phyloP scores from a whole-genome alignment of 371 early-diverging fungal species.

The Mortierella polycephala region DNA sequence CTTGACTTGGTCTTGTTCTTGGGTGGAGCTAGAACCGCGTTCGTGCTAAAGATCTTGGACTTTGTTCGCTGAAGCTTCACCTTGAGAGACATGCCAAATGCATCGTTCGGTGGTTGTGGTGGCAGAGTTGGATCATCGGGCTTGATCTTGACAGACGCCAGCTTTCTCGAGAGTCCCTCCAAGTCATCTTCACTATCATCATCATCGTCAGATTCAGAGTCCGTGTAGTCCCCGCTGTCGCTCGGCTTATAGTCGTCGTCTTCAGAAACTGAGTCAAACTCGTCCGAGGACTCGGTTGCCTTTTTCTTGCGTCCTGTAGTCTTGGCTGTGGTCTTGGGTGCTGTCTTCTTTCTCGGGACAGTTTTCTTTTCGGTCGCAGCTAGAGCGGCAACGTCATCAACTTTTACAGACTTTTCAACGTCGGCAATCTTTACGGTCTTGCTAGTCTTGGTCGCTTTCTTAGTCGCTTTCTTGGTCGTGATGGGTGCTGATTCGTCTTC shows the following conservation, averaged over 20 bases:
- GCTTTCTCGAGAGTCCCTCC: conserved; percentile 26
- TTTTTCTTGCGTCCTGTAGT: conserved; percentile 11
- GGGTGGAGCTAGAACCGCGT: conserved; percentile 36
- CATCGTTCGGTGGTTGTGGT: conserved; percentile 6
- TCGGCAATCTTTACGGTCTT: conserved; percentile 16
- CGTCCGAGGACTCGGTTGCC: conserved; percentile 34
- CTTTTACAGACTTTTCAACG: conserved; percentile 3
- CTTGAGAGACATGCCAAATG: not conserved
- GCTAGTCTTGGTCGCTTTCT: conserved; percentile 15
- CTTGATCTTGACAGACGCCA: conserved; percentile 49
- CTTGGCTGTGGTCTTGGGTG: conserved; percentile 10
- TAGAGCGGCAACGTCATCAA: not conserved
- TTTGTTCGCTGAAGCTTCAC: conserved; percentile 22
- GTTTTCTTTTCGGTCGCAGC: conserved; percentile 21
- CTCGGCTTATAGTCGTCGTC: conserved; percentile 13
- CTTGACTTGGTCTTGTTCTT: conserved; percentile 37
- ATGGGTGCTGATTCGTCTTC: not conserved
- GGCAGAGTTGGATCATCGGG: conserved; percentile 29
- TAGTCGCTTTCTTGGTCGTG: conserved; percentile 3
- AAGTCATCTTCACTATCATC: conserved; percentile 27
- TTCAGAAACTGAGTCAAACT: conserved; percentile 32
- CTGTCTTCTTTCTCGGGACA: not conserved
- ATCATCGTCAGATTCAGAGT: conserved; percentile 15
- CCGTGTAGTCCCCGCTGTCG: conserved; percentile 13
- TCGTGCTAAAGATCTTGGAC: conserved; percentile 25